phyloP scores from a whole-genome alignment of 2,329 filamentous ascomycete genomes.

The Stemphylium beticola region DNA sequence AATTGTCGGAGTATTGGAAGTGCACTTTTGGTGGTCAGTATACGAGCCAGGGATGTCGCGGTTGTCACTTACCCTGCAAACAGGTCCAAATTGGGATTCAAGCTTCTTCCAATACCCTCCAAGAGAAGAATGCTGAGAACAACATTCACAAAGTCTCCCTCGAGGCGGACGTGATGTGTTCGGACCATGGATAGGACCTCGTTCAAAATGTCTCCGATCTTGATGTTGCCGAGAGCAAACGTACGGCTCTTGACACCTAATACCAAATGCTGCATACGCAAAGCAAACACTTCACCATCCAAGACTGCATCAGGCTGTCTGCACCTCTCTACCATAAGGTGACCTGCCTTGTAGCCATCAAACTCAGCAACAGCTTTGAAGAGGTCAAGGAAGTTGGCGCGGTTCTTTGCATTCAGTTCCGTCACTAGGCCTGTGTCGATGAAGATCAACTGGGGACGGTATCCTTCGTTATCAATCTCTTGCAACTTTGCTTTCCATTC shows the following conservation, averaged over 20 bases:
- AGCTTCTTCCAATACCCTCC: conserved; percentile 87
- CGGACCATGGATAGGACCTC: conserved; percentile 92
- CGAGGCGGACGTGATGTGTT: conserved; percentile 87
- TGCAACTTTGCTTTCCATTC: conserved; percentile 78
- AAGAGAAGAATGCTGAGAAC: conserved; percentile 92
- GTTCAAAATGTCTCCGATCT: conserved; percentile 93
- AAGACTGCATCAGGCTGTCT: conserved; percentile 90
- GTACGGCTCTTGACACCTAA: conserved; percentile 88
- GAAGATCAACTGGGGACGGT: conserved; percentile 92
- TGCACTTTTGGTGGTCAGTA: conserved; percentile 61
- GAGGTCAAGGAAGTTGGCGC: conserved; percentile 89
- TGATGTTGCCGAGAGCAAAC: conserved; percentile 89
- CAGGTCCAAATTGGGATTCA: conserved; percentile 87
- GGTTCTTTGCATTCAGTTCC: conserved; percentile 84
- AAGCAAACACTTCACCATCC: conserved; percentile 86
- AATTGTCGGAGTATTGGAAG: conserved; percentile 89
- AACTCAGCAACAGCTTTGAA: conserved; percentile 97
- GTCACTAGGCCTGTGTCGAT: conserved; percentile 97
- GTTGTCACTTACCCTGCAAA: conserved; percentile 68
- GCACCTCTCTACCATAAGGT: conserved; percentile 95
- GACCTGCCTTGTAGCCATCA: conserved; percentile 91
- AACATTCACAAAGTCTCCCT: conserved; percentile 98
- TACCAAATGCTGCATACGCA: conserved; percentile 97
- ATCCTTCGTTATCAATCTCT: conserved; percentile 84
- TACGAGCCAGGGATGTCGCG: not conserved